Evolutionary conservation across 768 basidiomycete species (phyloP).

Genomic region (Tricholoma bakamatsutake): DNA sequence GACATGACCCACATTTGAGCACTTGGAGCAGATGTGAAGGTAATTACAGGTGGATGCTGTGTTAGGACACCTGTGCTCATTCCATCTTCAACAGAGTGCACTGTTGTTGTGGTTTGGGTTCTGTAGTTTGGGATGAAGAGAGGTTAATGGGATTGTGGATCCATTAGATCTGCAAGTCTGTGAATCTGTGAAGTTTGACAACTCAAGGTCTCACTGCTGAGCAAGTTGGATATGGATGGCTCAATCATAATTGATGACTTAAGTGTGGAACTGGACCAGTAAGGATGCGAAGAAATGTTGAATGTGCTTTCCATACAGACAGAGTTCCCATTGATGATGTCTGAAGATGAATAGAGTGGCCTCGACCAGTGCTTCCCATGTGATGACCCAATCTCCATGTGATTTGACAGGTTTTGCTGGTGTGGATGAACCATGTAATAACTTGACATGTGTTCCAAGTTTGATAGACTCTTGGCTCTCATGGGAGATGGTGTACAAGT

Average conservation of each 20-base stretch:
- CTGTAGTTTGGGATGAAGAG: background rate
- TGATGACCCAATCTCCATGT: constrained; percentile 12
- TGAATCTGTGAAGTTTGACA: too few relatives aligned
- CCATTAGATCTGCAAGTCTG: background rate
- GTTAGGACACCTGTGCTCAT: background rate
- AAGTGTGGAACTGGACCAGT: background rate
- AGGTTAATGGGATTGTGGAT: background rate
- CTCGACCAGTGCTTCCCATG: too few relatives aligned
- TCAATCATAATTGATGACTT: constrained; percentile 24
- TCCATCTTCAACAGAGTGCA: background rate
- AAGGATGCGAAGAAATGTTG: too few relatives aligned
- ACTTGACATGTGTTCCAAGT: background rate
- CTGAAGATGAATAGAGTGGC: constrained; percentile 16
- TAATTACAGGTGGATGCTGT: background rate
- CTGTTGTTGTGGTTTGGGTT: background rate
- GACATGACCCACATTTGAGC: background rate
- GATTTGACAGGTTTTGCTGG: constrained; percentile 1
- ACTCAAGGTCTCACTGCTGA: background rate
- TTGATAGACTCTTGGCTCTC: too few relatives aligned
- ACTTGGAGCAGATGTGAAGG: background rate
- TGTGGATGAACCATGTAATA: constrained; percentile 1
- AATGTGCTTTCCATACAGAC: too few relatives aligned
- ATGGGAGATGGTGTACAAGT: background rate
- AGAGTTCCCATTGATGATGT: constrained; percentile 15
- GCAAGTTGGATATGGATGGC: constrained; percentile 7